Percentiles rank a stretch among this genome's conserved stretches.
These are phyloP conservation scores for Boletus bicolor DNA, from an alignment of 768 basidiomycete species.

Conservation along the genomic window DNA sequence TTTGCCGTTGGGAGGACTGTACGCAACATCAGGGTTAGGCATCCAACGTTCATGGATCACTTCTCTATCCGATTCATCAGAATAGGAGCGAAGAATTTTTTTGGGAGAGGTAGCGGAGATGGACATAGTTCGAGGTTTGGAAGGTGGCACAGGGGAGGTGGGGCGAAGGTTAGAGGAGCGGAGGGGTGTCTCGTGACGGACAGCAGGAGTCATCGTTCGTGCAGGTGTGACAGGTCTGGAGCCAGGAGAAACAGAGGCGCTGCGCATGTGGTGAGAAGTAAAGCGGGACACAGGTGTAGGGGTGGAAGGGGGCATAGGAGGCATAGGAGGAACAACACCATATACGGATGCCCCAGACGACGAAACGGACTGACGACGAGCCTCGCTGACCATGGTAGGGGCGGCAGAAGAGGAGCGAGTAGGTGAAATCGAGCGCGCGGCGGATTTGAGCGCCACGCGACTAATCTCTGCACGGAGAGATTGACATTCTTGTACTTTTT, in stretches of 20 bases:
- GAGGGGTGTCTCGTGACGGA: conserved; percentile 31
- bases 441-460: conserved; percentile 42
- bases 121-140: conserved; percentile 50
- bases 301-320: conserved; percentile 44
- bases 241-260: conserved; percentile 44
- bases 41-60: conserved; percentile 66
- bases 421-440: conserved; percentile 23
- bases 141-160: conserved; percentile 31
- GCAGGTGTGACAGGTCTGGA: conserved; percentile 35
- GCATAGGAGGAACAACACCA: conserved; percentile 25
- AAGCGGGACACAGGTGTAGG: conserved; percentile 51
- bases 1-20: conserved; percentile 37
- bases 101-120: conserved; percentile 46
- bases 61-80: conserved; percentile 59
- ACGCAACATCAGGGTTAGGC: conserved; percentile 41
- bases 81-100: conserved; percentile 57
- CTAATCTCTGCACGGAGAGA: conserved; percentile 63
- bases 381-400: conserved; percentile 20
- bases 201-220: conserved; percentile 27
- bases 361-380: conserved; percentile 31
- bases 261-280: conserved; percentile 52
- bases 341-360: conserved; percentile 34
- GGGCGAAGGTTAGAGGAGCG: conserved; percentile 28
- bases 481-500: conserved; percentile 72
- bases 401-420: conserved; percentile 28